phyloP scores from a whole-genome alignment of 129 eudicot species.

The Centella asiatica region DNA sequence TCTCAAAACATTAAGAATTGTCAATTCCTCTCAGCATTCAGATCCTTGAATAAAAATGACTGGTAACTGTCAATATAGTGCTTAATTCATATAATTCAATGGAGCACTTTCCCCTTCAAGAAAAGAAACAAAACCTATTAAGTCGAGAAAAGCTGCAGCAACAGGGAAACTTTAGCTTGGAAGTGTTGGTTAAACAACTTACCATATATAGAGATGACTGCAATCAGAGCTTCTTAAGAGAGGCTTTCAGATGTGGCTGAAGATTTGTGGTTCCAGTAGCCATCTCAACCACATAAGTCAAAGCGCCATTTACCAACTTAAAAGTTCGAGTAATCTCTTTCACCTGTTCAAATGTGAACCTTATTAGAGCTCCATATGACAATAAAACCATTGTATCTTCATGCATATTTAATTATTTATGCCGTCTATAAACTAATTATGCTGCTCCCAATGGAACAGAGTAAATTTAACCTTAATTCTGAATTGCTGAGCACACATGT shows the following conservation, averaged over 20 bases:
- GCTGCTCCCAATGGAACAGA: not conserved
- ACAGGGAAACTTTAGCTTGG: not conserved
- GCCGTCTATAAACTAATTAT: not conserved
- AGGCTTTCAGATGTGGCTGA: slow-evolving; percentile 61
- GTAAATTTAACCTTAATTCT: not conserved
- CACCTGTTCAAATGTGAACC: slow-evolving; percentile 28
- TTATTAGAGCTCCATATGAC: not conserved
- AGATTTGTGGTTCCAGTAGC: slow-evolving; percentile 34
- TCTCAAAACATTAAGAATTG: not conserved
- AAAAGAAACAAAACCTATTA: not conserved
- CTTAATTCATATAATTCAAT: not conserved
- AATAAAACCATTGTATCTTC: not conserved
- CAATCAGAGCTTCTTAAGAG: slow-evolving; percentile 45
- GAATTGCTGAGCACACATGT: no score
- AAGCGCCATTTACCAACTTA: slow-evolving; percentile 37
- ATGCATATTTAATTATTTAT: not conserved
- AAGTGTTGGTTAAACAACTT: not conserved
- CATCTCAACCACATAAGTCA: slow-evolving; percentile 58
- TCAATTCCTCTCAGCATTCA: not conserved
- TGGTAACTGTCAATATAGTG: not conserved
- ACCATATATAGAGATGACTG: not conserved
- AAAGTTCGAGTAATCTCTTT: slow-evolving; percentile 54
- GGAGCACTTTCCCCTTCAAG: not conserved
- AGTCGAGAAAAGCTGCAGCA: not conserved
- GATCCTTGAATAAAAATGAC: not conserved